These are phyloP conservation scores for Calonectria hawksworthii DNA, from an alignment of 2,329 filamentous ascomycete species.

Conservation along the genomic window DNA sequence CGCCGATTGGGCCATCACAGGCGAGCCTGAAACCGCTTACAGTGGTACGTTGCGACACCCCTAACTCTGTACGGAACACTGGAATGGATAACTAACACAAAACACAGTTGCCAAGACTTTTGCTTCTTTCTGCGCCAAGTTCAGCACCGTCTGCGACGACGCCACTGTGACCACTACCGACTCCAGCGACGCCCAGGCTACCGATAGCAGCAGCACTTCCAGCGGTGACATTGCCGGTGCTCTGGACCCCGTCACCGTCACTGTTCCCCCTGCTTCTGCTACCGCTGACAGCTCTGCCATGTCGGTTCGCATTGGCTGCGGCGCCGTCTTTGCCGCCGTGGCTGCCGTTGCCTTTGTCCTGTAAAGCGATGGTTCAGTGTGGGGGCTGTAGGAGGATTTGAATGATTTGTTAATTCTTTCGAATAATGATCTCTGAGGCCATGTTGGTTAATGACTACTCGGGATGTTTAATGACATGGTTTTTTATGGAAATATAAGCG, in stretches of 20 bases:
- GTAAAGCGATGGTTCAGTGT: slow-evolving; percentile 25
- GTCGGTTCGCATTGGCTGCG: slow-evolving; percentile 36
- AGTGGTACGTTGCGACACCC: slow-evolving; percentile 38
- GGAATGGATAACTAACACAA: slow-evolving; percentile 27
- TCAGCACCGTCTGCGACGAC: slow-evolving; percentile 45
- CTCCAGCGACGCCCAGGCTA: background rate
- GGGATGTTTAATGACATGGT: slow-evolving; percentile 41
- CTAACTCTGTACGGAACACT: background rate
- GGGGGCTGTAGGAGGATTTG: background rate
- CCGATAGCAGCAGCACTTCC: background rate
- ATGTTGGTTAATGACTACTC: slow-evolving; percentile 37
- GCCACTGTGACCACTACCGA: slow-evolving; percentile 21
- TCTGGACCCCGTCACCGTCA: slow-evolving; percentile 38
- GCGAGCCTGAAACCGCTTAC: slow-evolving; percentile 44
- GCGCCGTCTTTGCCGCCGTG: slow-evolving; percentile 40
- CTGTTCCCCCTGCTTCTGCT: slow-evolving; percentile 30
- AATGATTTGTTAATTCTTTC: slow-evolving; percentile 16
- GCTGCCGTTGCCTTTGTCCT: slow-evolving; percentile 41
- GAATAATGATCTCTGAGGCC: slow-evolving; percentile 18
- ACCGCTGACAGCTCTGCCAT: slow-evolving; percentile 34
- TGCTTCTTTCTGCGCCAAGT: slow-evolving; percentile 48
- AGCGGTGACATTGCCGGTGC: background rate
- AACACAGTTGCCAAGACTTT: slow-evolving; percentile 47
- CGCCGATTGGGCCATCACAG: slow-evolving; percentile 47
- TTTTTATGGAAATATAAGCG: slow-evolving; percentile 22